Conservation (phyloP, 352 stramenopile genomes). For the Nothophytophthora sp. region DNA sequence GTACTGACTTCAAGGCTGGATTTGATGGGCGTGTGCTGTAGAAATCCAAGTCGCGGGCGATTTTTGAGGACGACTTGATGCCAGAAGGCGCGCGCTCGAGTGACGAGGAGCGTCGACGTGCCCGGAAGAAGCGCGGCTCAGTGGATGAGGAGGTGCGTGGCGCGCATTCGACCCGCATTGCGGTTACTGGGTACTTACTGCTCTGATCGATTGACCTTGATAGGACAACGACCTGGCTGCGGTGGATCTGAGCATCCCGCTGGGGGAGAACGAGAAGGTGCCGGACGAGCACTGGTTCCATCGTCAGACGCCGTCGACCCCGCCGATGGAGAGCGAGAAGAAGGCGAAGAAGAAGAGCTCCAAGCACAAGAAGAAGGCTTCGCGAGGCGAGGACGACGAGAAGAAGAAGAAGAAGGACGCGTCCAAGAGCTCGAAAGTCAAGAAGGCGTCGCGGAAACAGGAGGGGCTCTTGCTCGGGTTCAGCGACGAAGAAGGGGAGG, state of each 20-base stretch:
- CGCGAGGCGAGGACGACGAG: slow-evolving; percentile 32
- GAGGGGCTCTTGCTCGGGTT: slow-evolving; percentile 41
- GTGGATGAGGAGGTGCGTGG: slow-evolving; percentile 38
- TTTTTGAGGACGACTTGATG: slow-evolving; percentile 79
- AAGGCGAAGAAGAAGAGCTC: slow-evolving; percentile 75
- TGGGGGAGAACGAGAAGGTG: slow-evolving; percentile 76
- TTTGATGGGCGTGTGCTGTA: slow-evolving; percentile 5
- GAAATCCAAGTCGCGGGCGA: slow-evolving; percentile 48
- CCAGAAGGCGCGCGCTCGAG: slow-evolving; percentile 71
- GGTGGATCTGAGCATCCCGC: slow-evolving; percentile 77
- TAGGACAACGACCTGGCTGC: slow-evolving; percentile 72
- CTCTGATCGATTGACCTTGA: slow-evolving; percentile 1
- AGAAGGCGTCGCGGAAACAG: slow-evolving; percentile 25
- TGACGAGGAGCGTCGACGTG: slow-evolving; percentile 61
- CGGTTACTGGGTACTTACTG: no score
- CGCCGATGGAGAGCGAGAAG: slow-evolving; percentile 38
- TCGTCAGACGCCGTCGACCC: slow-evolving; percentile 41
- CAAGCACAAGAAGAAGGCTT: slow-evolving; percentile 46
- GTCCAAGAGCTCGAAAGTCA: slow-evolving; percentile 35
- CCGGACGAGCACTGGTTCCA: slow-evolving; percentile 84
- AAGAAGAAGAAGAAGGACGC: slow-evolving; percentile 44
- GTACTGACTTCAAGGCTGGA: no score
- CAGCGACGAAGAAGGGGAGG: slow-evolving; percentile 34
- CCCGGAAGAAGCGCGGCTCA: slow-evolving; percentile 47
- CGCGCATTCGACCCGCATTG: no score